Percentiles rank a stretch among this genome's conserved stretches.
Evolutionary conservation across 1,284 basidiomycete genomes (phyloP).

Genomic region (Boletus semigastroideus): DNA sequence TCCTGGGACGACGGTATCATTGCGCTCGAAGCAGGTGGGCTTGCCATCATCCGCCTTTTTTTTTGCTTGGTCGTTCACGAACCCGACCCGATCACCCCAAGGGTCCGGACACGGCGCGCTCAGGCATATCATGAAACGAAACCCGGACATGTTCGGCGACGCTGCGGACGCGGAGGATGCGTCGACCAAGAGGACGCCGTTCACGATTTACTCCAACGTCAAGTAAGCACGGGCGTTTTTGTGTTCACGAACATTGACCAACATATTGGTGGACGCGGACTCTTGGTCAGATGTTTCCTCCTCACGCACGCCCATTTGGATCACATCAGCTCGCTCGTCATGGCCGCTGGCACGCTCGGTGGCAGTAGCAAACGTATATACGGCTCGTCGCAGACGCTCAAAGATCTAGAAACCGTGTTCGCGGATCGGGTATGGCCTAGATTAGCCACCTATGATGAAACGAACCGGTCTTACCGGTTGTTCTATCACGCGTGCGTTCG

Average conservation of each 20-base stretch:
- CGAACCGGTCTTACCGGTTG: conserved; percentile 53
- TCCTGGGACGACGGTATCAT: conserved; percentile 69
- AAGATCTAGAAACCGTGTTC: conserved; percentile 74
- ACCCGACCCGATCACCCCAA: neutral
- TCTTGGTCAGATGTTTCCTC: conserved; percentile 65
- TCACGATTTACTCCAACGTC: conserved; percentile 30
- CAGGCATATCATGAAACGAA: conserved; percentile 47
- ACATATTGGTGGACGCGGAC: too few relatives aligned
- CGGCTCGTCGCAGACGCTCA: conserved; percentile 59
- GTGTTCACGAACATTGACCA: too few relatives aligned
- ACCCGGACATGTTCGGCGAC: conserved; percentile 52
- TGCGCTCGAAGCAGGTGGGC: conserved; percentile 71
- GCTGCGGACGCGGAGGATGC: conserved; percentile 8
- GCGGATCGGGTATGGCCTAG: conserved; percentile 80
- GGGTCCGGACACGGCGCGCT: conserved; percentile 68
- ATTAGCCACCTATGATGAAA: conserved; percentile 70
- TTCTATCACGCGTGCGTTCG: conserved; percentile 57
- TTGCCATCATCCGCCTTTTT: neutral
- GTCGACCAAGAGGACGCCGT: conserved; percentile 19
- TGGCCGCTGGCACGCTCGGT: conserved; percentile 71
- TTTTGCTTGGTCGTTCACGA: neutral
- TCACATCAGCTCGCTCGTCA: conserved; percentile 72
- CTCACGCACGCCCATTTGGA: conserved; percentile 83
- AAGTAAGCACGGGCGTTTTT: conserved; percentile 23
- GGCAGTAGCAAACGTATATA: conserved; percentile 65